Conservation (phyloP, 805 yeast species). For the Myxozyma melibiosi region DNA sequence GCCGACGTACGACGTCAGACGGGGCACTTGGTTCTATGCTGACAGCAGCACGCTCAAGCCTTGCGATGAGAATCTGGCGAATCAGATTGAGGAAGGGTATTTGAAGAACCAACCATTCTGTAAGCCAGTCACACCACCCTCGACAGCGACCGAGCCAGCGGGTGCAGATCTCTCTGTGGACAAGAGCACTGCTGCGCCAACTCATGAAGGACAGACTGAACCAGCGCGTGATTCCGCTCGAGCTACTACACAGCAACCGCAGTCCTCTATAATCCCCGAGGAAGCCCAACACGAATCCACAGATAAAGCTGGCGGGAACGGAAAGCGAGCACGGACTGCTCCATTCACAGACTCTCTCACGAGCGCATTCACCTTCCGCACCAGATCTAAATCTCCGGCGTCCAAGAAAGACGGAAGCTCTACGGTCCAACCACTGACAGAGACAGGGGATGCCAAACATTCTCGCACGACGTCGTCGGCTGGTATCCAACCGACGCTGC, state of each 20-base stretch:
- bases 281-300: background rate
- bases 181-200: too few relatives aligned
- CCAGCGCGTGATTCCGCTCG: too few relatives aligned
- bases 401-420: background rate
- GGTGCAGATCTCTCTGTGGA: too few relatives aligned
- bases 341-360: constrained; percentile 29
- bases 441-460: constrained; percentile 1
- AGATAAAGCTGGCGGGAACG: background rate
- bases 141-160: background rate
- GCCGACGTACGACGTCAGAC: constrained; percentile 74
- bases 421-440: background rate
- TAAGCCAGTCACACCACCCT: constrained; percentile 4
- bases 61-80: constrained; percentile 52
- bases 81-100: constrained; percentile 63
- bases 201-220: too few relatives aligned
- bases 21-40: constrained; percentile 80
- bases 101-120: constrained; percentile 45
- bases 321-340: constrained; percentile 8
- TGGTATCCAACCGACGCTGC: constrained; percentile 1
- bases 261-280: too few relatives aligned
- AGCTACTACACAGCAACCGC: too few relatives aligned
- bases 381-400: constrained; percentile 19
- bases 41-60: constrained; percentile 51
- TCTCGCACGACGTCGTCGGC: constrained; percentile 1
- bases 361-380: constrained; percentile 23